These are phyloP conservation scores for Abelmoschus esculentus DNA, from an alignment of 345 rosid genomes.

Conservation along the genomic window DNA sequence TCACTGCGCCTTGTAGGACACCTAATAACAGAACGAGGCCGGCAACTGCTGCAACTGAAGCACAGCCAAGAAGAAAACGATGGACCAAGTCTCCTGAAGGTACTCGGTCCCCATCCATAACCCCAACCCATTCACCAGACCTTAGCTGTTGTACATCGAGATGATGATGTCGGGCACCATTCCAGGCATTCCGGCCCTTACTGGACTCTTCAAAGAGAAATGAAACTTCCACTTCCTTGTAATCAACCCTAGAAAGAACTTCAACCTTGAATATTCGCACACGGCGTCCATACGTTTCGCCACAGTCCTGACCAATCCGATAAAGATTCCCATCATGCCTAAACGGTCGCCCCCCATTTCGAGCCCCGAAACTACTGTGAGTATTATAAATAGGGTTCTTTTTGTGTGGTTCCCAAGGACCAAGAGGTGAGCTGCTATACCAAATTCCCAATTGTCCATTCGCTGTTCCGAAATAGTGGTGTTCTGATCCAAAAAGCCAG, in stretches of 20 bases:
- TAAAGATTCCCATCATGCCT: conserved; percentile 55
- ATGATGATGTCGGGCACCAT: conserved; percentile 78
- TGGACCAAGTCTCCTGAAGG: conserved; percentile 55
- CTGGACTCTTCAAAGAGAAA: conserved; percentile 35
- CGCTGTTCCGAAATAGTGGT: conserved; percentile 51
- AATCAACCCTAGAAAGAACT: conserved; percentile 52
- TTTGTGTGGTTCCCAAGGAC: conserved; percentile 93
- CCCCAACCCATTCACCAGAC: conserved; percentile 75
- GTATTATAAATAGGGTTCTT: conserved; percentile 73
- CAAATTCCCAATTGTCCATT: conserved; percentile 88
- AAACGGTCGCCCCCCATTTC: conserved; percentile 92
- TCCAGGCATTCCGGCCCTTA: conserved; percentile 80
- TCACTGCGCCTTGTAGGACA: conserved; percentile 63
- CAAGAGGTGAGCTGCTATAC: conserved; percentile 79
- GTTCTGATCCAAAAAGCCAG: conserved; percentile 91
- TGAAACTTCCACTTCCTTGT: conserved; percentile 71
- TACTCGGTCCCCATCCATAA: conserved; percentile 87
- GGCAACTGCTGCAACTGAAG: conserved; percentile 52
- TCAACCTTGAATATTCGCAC: conserved; percentile 61
- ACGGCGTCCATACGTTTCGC: conserved; percentile 69
- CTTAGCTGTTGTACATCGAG: conserved; percentile 67
- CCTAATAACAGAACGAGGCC: conserved; percentile 47
- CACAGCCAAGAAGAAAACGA: conserved; percentile 62
- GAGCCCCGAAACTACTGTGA: conserved; percentile 55
- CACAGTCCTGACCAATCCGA: conserved; percentile 96